Evolutionary conservation across 129 eudicot species (phyloP).

Genomic region (Centella asiatica): DNA sequence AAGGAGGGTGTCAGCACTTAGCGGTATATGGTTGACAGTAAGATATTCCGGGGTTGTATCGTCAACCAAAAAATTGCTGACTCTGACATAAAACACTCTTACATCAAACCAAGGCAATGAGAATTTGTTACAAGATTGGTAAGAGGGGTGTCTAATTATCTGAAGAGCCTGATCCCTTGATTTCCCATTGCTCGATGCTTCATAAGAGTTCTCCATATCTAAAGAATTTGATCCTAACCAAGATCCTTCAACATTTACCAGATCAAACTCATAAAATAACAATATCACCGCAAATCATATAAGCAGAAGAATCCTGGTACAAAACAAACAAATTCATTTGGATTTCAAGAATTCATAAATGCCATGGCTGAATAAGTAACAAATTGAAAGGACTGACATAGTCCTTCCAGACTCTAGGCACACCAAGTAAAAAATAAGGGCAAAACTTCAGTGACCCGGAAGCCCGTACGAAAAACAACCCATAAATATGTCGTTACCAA

Average conservation of each 20-base stretch:
- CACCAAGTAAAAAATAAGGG: background rate
- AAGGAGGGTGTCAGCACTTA: conserved; percentile 64
- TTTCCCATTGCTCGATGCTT: conserved; percentile 27
- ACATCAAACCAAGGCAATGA: conserved; percentile 62
- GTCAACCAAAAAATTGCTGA: conserved; percentile 61
- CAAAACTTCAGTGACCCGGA: background rate
- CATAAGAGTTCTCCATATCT: conserved; percentile 47
- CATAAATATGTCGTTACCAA: background rate
- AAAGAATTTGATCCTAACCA: conserved; percentile 15
- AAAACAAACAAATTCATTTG: conserved; percentile 5
- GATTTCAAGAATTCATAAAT: background rate
- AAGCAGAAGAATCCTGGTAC: conserved; percentile 28
- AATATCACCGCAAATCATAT: conserved; percentile 1
- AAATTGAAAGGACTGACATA: background rate
- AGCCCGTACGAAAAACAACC: background rate
- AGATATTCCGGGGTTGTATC: conserved; percentile 56
- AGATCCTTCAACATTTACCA: conserved; percentile 9
- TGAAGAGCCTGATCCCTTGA: conserved; percentile 39
- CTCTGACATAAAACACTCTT: conserved; percentile 69
- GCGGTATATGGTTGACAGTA: conserved; percentile 58
- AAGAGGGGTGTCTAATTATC: conserved; percentile 50
- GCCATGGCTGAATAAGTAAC: background rate
- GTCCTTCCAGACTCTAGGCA: background rate
- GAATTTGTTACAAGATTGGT: conserved; percentile 29
- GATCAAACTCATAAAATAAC: conserved; percentile 9